Evolutionary conservation across 148 eudicot species (phyloP).

Genomic region (Camellia lanceoleosa): DNA sequence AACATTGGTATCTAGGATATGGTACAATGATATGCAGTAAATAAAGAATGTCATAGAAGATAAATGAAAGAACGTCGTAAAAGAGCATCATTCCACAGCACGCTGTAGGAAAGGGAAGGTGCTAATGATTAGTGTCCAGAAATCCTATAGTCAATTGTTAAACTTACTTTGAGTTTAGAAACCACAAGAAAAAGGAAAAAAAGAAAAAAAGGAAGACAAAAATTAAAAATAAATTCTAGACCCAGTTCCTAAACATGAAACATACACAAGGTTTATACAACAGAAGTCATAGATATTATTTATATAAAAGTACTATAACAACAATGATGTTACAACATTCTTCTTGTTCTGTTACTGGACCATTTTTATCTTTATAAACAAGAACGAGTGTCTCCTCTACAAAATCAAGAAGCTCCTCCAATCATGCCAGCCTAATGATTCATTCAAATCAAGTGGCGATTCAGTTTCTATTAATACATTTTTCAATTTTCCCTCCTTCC

Average conservation of each 20-base stretch:
- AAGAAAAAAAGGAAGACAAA: not conserved
- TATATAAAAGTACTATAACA: constrained; percentile 6
- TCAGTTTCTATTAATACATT: constrained; percentile 14
- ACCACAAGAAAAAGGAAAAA: not conserved
- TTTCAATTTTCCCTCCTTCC: constrained; percentile 11
- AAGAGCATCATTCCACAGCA: not conserved
- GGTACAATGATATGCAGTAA: not conserved
- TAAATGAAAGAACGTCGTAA: not conserved
- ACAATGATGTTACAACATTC: not conserved
- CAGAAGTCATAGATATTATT: constrained; percentile 9
- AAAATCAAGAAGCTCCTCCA: constrained; percentile 17
- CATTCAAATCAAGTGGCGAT: constrained; percentile 3
- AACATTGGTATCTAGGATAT: not conserved
- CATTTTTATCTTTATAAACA: constrained; percentile 4
- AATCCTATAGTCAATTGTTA: not conserved
- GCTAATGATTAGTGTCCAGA: not conserved
- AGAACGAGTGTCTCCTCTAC: not conserved
- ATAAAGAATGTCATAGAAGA: constrained; percentile 1
- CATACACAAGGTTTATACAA: not conserved
- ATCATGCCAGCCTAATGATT: not conserved
- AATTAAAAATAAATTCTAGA: not conserved
- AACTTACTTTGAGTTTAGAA: not conserved
- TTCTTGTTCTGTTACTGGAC: not conserved
- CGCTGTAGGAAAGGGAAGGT: not conserved
- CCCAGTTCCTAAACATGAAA: not conserved